Conservation (phyloP, 2,329 filamentous ascomycete genomes). For the Penicillium nordicum region DNA sequence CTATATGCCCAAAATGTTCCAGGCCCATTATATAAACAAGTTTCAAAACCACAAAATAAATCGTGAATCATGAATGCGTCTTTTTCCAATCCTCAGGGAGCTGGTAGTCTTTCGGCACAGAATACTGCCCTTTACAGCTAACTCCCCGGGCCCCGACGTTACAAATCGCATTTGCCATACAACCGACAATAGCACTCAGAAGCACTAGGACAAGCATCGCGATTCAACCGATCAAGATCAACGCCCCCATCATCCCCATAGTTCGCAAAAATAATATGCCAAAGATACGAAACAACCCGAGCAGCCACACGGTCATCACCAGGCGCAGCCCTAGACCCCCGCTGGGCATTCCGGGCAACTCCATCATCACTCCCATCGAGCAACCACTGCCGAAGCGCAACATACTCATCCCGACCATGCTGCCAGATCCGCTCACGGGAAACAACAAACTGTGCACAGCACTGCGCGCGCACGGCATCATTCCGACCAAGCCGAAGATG, state of each 20-base stretch:
- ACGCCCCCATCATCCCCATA: constrained; percentile 23
- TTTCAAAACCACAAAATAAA: background rate
- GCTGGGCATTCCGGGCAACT: background rate
- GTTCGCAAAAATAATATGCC: constrained; percentile 49
- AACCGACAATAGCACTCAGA: constrained; percentile 46
- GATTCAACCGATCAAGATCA: constrained; percentile 39
- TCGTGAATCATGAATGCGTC: constrained; percentile 26
- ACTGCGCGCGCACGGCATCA: constrained; percentile 48
- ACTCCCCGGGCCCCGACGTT: constrained; percentile 30
- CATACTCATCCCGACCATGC: constrained; percentile 50
- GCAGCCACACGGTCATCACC: constrained; percentile 44
- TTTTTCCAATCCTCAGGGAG: constrained; percentile 37
- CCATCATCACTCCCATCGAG: constrained; percentile 35
- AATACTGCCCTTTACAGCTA: constrained; percentile 43
- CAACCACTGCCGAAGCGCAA: constrained; percentile 54
- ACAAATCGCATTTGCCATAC: constrained; percentile 42
- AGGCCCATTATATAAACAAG: constrained; percentile 1
- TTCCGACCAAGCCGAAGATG: constrained; percentile 37
- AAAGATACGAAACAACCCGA: constrained; percentile 49
- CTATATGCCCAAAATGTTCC: background rate
- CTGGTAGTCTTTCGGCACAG: constrained; percentile 35
- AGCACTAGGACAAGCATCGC: constrained; percentile 36
- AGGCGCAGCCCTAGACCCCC: constrained; percentile 32
- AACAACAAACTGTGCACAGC: constrained; percentile 58
- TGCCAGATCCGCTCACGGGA: constrained; percentile 48